Conservation (phyloP, 2,329 filamentous ascomycete genomes). For the Fusarium sp. region DNA sequence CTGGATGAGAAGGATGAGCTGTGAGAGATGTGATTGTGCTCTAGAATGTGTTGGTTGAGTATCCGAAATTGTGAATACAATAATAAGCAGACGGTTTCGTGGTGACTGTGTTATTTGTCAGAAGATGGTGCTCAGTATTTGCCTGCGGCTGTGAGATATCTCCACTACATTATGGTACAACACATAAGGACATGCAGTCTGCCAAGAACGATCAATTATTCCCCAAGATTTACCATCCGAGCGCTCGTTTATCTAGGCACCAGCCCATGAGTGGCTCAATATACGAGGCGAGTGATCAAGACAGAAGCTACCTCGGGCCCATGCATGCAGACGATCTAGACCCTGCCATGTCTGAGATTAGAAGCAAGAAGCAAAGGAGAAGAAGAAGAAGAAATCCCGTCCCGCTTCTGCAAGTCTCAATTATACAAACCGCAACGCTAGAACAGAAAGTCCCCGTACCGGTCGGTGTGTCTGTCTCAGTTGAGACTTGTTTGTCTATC, state of each 20-base stretch:
- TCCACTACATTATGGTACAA: neutral
- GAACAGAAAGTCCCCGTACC: conserved; percentile 23
- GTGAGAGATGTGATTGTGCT: conserved; percentile 2
- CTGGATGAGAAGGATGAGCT: conserved; percentile 48
- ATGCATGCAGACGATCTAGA: neutral
- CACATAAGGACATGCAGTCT: neutral
- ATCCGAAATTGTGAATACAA: neutral
- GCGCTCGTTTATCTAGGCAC: neutral
- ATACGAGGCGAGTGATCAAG: neutral
- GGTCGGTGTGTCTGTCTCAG: conserved; percentile 33
- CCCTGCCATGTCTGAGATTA: neutral
- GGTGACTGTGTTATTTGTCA: neutral
- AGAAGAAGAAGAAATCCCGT: neutral
- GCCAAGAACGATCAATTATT: neutral
- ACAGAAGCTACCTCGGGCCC: neutral
- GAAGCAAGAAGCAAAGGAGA: neutral
- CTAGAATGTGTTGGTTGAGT: neutral
- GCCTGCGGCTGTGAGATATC: neutral
- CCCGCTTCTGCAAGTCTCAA: neutral
- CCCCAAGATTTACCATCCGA: neutral
- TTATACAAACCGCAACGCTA: conserved; percentile 7
- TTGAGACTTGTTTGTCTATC: conserved; percentile 15
- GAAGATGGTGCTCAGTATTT: neutral
- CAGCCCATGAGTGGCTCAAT: neutral
- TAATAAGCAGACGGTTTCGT: neutral